Evolutionary conservation across 2,329 filamentous ascomycete species (phyloP).

Genomic region (Ceratocystis destructans): DNA sequence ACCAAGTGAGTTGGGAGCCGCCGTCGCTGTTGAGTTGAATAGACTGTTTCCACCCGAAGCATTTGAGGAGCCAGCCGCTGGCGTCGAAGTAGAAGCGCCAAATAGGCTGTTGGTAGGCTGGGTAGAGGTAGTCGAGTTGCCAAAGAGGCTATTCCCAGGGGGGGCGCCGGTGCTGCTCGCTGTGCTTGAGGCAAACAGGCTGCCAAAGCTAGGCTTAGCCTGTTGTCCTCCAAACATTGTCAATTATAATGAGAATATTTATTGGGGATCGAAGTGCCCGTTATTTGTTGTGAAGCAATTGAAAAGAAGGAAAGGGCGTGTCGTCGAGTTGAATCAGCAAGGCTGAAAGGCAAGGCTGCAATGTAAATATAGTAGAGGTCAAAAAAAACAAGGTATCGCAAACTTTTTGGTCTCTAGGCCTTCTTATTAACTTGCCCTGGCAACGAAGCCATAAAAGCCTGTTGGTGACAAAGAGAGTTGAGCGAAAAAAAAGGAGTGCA

Average conservation of each 20-base stretch:
- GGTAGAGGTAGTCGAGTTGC: constrained; percentile 22
- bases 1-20: constrained; percentile 22
- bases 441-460: background rate
- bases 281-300: background rate
- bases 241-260: background rate
- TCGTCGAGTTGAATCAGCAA: background rate
- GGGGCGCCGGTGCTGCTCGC: constrained; percentile 16
- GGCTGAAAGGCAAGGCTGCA: constrained; percentile 3
- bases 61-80: constrained; percentile 13
- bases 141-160: constrained; percentile 22
- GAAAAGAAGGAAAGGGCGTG: background rate
- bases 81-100: constrained; percentile 21
- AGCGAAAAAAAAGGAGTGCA: background rate
- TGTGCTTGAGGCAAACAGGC: constrained; percentile 16
- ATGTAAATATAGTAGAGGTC: background rate
- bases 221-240: constrained; percentile 15
- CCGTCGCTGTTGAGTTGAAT: constrained; percentile 21
- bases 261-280: background rate
- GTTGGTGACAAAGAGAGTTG: background rate
- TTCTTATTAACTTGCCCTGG: background rate
- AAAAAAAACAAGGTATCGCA: constrained; percentile 4
- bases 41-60: constrained; percentile 19
- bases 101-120: constrained; percentile 22
- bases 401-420: background rate
- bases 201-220: constrained; percentile 16